Percentiles rank a stretch among this genome's conserved stretches.
These are phyloP conservation scores for Trichophyton schoenleinii DNA, from an alignment of 2,329 filamentous ascomycete genomes.

Conservation along the genomic window DNA sequence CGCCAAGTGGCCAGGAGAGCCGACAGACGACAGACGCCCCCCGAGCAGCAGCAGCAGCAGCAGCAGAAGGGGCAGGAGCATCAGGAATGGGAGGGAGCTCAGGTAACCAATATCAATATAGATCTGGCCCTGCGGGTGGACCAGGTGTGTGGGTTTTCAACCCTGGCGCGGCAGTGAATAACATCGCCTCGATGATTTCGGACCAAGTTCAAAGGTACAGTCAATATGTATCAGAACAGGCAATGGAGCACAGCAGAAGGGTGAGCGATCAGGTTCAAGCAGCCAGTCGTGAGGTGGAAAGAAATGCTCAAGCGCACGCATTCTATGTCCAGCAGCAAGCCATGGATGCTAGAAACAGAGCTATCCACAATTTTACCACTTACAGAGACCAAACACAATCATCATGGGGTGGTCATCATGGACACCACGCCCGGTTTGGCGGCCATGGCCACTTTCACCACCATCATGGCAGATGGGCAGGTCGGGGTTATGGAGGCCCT, in stretches of 20 bases:
- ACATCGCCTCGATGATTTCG: conserved; percentile 25
- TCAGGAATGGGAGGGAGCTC: neutral
- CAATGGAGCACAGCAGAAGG: conserved; percentile 23
- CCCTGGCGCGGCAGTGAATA: neutral
- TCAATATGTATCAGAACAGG: conserved; percentile 26
- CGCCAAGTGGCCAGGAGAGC: neutral
- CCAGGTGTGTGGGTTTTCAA: neutral
- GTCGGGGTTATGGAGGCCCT: neutral
- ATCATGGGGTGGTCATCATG: neutral
- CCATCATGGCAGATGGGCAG: neutral
- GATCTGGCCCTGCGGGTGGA: neutral
- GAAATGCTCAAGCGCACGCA: conserved; percentile 26
- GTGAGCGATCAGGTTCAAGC: conserved; percentile 24
- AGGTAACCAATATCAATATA: neutral
- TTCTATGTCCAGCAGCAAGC: conserved; percentile 25
- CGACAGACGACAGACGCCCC: neutral
- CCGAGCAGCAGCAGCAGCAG: no score
- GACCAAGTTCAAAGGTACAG: conserved; percentile 30
- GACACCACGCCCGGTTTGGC: neutral
- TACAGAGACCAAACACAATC: neutral
- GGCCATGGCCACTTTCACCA: neutral
- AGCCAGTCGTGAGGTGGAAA: conserved; percentile 28
- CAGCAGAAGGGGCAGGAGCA: neutral
- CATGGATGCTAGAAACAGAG: neutral
- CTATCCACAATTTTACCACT: neutral